phyloP scores from a whole-genome alignment of 805 yeast species.

The Spencermartinsiella europaea region DNA sequence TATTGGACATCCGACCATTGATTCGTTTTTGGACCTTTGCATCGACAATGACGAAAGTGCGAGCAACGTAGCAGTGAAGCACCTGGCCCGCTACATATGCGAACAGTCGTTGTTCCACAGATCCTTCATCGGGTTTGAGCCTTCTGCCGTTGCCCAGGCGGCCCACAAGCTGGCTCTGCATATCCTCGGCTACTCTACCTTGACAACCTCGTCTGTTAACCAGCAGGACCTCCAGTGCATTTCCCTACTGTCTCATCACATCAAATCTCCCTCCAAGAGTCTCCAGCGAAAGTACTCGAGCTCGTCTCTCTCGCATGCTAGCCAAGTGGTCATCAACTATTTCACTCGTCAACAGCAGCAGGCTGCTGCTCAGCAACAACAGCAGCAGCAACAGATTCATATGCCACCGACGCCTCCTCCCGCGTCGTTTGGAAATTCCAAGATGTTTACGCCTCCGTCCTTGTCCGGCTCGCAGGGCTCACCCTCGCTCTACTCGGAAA shows the following conservation, averaged over 20 bases:
- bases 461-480: conserved; percentile 29
- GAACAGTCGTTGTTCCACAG: conserved; percentile 35
- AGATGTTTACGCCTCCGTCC: conserved; percentile 34
- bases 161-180: conserved; percentile 26
- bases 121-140: conserved; percentile 25
- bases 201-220: conserved; percentile 11
- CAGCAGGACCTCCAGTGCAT: conserved; percentile 28
- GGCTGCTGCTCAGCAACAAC: conserved; percentile 20
- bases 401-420: conserved; percentile 22
- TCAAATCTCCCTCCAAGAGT: conserved; percentile 33
- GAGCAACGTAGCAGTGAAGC: conserved; percentile 17
- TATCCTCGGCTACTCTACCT: conserved; percentile 15
- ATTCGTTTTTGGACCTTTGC: conserved; percentile 37
- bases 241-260: conserved; percentile 31
- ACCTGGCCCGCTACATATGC: conserved; percentile 34
- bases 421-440: conserved; percentile 10
- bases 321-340: conserved; percentile 30
- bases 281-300: conserved; percentile 36
- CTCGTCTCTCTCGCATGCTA: conserved; percentile 28
- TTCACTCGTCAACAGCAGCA: conserved; percentile 25
- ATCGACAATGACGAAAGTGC: conserved; percentile 17
- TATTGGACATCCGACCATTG: conserved; percentile 56
- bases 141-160: conserved; percentile 34
- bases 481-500: conserved; percentile 9
- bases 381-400: conserved; percentile 22